phyloP scores from a whole-genome alignment of 257 asterid species.

The Penstemon davidsonii region DNA sequence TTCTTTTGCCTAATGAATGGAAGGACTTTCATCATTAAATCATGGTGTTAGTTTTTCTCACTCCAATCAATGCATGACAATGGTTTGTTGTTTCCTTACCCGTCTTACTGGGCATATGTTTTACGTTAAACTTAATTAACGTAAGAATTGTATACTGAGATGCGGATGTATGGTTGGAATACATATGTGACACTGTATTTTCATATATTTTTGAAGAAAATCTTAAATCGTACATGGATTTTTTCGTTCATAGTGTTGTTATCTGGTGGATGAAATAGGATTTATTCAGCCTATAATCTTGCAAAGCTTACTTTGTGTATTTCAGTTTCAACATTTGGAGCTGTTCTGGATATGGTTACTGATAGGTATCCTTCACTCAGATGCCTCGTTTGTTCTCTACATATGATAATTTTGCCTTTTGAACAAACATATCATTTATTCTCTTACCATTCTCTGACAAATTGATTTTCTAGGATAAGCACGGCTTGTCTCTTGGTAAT shows the following conservation, averaged over 20 bases:
- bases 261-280: constrained; percentile 24
- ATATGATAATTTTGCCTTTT: constrained; percentile 7
- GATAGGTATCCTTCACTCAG: constrained; percentile 60
- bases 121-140: not conserved
- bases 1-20: not conserved
- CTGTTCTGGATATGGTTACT: constrained; percentile 98
- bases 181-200: not conserved
- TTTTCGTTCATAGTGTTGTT: constrained; percentile 17
- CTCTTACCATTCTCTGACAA: constrained; percentile 21
- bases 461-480: constrained; percentile 71
- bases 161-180: not conserved
- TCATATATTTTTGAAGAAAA: not conserved
- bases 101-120: not conserved
- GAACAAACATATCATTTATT: constrained; percentile 15
- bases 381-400: constrained; percentile 1
- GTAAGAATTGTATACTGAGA: not conserved
- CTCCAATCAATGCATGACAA: not conserved
- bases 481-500: constrained; percentile 93
- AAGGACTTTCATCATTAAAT: constrained; percentile 1
- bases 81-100: not conserved
- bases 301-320: constrained; percentile 28
- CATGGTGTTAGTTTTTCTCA: not conserved
- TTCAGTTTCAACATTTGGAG: constrained; percentile 96
- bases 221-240: constrained; percentile 13
- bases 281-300: constrained; percentile 21